phyloP scores from a whole-genome alignment of 768 basidiomycete species.

The Russula virescens region DNA sequence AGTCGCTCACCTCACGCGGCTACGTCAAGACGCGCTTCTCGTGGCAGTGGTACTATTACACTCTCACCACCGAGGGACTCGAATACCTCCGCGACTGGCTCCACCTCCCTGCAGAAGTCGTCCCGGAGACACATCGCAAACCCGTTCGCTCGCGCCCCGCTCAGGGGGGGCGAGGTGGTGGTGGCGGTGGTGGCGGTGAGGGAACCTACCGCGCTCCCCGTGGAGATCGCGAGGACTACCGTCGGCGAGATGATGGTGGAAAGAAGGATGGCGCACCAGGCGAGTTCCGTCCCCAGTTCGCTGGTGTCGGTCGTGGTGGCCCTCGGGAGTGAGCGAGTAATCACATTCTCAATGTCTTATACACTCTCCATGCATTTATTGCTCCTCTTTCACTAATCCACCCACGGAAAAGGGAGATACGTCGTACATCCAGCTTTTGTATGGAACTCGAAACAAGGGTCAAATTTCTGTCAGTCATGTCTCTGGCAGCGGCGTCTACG shows the following conservation, averaged over 20 bases:
- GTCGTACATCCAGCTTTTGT: too few relatives aligned
- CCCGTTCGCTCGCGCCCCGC: constrained; percentile 85
- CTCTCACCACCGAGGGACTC: constrained; percentile 93
- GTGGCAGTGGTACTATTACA: constrained; percentile 99
- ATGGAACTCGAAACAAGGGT: too few relatives aligned
- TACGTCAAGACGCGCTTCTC: constrained; percentile 99
- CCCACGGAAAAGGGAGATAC: too few relatives aligned
- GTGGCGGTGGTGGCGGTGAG: constrained; percentile 55
- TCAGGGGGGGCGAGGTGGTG: constrained; percentile 52
- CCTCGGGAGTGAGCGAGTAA: constrained; percentile 50
- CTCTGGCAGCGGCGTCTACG: too few relatives aligned
- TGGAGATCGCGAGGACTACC: constrained; percentile 83
- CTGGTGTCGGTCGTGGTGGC: constrained; percentile 84
- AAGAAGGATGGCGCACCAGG: constrained; percentile 85
- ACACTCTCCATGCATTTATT: neutral
- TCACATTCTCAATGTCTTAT: neutral
- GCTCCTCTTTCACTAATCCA: neutral
- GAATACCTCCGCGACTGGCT: constrained; percentile 97
- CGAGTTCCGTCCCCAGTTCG: constrained; percentile 85
- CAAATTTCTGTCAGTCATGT: too few relatives aligned
- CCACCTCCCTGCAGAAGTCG: constrained; percentile 92
- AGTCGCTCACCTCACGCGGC: constrained; percentile 64
- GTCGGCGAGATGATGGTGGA: constrained; percentile 42
- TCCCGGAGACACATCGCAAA: constrained; percentile 97
- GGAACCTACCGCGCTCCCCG: constrained; percentile 89